phyloP scores from a whole-genome alignment of 768 basidiomycete genomes.

The Tricholomella constricta region DNA sequence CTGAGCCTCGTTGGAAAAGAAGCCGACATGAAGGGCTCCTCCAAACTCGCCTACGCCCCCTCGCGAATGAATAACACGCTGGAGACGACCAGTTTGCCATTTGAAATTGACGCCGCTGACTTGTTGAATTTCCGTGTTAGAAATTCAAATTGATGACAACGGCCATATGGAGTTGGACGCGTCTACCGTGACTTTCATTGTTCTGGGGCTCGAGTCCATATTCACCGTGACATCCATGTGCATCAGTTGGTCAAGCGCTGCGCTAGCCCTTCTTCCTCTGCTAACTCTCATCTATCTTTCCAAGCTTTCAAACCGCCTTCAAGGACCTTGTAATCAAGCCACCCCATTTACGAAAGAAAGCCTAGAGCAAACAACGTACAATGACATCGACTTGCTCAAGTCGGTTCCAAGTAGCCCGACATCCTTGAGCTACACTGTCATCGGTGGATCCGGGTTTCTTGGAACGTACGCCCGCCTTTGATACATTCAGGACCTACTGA shows the following conservation, averaged over 20 bases:
- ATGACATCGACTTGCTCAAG: slow-evolving; percentile 27
- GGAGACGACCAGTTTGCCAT: too few species aligned
- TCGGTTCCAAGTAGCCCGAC: slow-evolving; percentile 25
- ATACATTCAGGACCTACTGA: not conserved
- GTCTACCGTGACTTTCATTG: too few species aligned
- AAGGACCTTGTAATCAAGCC: slow-evolving; percentile 7
- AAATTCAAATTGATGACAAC: too few species aligned
- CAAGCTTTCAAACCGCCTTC: slow-evolving; percentile 17
- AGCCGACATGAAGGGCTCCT: too few species aligned
- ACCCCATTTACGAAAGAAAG: slow-evolving; percentile 11
- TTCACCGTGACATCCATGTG: too few species aligned
- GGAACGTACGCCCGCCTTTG: slow-evolving; percentile 25
- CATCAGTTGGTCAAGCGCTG: not conserved
- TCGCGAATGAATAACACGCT: too few species aligned
- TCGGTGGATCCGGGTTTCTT: slow-evolving; percentile 35
- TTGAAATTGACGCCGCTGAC: too few species aligned
- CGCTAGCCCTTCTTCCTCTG: not conserved
- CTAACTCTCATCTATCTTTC: slow-evolving; percentile 9
- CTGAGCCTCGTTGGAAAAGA: not conserved
- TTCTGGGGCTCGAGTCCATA: too few species aligned
- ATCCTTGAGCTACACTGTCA: slow-evolving; percentile 27
- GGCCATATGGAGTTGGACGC: too few species aligned
- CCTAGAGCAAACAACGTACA: slow-evolving; percentile 27
- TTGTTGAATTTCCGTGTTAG: too few species aligned
- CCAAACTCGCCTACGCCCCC: too few species aligned